Evolutionary conservation across 805 yeast species (phyloP).

Genomic region (Saturnispora gosingensis): DNA sequence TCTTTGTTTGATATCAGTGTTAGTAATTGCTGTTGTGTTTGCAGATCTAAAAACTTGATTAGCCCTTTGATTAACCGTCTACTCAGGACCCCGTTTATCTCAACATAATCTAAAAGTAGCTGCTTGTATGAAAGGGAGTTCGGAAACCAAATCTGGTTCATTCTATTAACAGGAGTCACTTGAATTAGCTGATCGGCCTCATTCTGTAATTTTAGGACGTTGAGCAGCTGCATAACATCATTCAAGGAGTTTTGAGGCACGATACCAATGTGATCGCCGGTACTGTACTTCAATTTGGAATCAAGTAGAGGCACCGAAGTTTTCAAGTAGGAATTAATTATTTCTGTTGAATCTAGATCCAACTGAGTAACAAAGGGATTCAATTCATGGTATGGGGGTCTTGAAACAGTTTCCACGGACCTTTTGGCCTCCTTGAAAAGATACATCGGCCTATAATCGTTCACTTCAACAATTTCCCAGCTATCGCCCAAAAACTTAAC

Average conservation of each 20-base stretch:
- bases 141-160: slow-evolving; percentile 44
- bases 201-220: slow-evolving; percentile 44
- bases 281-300: slow-evolving; percentile 65
- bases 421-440: slow-evolving; percentile 26
- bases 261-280: slow-evolving; percentile 91
- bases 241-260: slow-evolving; percentile 76
- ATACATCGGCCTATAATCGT: slow-evolving; percentile 52
- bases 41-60: slow-evolving; percentile 17
- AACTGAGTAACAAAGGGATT: slow-evolving; percentile 65
- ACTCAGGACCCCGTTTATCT: slow-evolving; percentile 78
- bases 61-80: slow-evolving; percentile 51
- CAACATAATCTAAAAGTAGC: slow-evolving; percentile 68
- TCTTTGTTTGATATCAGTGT: slow-evolving; percentile 47
- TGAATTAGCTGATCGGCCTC: slow-evolving; percentile 43
- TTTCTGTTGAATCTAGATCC: slow-evolving; percentile 33
- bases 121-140: slow-evolving; percentile 73
- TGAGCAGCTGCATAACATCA: slow-evolving; percentile 52
- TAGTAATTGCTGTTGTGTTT: slow-evolving; percentile 29
- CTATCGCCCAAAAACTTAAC: not conserved
- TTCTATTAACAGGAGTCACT: slow-evolving; percentile 54
- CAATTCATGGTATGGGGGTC: slow-evolving; percentile 20
- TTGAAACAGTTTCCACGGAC: not conserved
- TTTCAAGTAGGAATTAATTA: slow-evolving; percentile 61
- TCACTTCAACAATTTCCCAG: slow-evolving; percentile 2
- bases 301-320: slow-evolving; percentile 57